A percentile compares a stretch with the other conserved stretches of the same genome.
Conservation (phyloP, 805 yeast genomes). For the Ogataea dorogensis region DNA sequence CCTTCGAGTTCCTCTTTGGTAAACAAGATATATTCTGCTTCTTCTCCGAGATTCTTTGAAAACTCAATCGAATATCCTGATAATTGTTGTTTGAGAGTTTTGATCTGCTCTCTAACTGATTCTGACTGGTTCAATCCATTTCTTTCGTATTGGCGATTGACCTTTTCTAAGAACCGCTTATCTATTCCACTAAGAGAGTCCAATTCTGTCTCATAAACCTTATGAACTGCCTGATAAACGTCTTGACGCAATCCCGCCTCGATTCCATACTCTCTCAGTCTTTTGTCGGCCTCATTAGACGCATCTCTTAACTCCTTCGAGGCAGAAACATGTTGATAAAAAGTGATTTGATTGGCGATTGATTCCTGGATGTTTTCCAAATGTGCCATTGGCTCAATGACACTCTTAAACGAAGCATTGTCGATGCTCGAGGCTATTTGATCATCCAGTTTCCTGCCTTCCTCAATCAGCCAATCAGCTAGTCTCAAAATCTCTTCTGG, state of each 20-base stretch:
- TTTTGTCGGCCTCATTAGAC: constrained; percentile 59
- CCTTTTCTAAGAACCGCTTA: constrained; percentile 54
- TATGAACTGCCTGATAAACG: constrained; percentile 57
- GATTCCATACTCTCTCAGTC: constrained; percentile 54
- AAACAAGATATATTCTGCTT: constrained; percentile 58
- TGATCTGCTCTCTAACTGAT: constrained; percentile 54
- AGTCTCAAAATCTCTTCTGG: constrained; percentile 45
- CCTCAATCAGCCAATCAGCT: constrained; percentile 45
- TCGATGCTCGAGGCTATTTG: constrained; percentile 44
- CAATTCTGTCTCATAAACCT: constrained; percentile 43
- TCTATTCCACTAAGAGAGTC: constrained; percentile 49
- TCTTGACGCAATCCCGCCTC: constrained; percentile 68
- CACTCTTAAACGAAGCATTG: constrained; percentile 54
- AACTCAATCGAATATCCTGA: constrained; percentile 57
- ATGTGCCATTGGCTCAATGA: constrained; percentile 51
- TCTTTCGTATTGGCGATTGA: constrained; percentile 55
- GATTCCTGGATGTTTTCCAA: constrained; percentile 49
- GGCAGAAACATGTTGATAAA: constrained; percentile 71
- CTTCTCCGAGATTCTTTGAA: constrained; percentile 68
- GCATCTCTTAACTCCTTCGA: constrained; percentile 69
- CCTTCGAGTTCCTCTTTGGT: constrained; percentile 68
- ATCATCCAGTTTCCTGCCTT: constrained; percentile 49
- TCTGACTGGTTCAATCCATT: constrained; percentile 65
- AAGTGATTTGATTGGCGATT: constrained; percentile 51
- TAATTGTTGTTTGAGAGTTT: constrained; percentile 56